phyloP scores from a whole-genome alignment of 176 grass and related monocot species.

The Poa pratensis region DNA sequence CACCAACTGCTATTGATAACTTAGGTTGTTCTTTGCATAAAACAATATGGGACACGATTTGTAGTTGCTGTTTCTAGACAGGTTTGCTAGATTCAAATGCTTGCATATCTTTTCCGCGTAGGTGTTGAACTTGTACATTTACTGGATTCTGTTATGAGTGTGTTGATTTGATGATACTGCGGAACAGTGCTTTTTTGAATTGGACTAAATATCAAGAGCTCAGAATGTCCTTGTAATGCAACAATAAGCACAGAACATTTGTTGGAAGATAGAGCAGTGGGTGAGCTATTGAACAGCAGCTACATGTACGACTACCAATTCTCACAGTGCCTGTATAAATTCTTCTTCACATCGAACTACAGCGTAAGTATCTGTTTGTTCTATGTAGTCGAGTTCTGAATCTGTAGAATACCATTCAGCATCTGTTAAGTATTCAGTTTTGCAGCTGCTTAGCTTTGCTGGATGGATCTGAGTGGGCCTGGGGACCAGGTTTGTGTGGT shows the following conservation, averaged over 20 bases:
- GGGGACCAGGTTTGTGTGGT: conserved; percentile 48
- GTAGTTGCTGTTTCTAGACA: not conserved
- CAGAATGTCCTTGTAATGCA: not conserved
- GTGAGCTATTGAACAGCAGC: not conserved
- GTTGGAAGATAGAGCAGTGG: not conserved
- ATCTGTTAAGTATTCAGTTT: not conserved
- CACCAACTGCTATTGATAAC: not conserved
- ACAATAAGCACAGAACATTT: not conserved
- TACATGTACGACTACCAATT: not conserved
- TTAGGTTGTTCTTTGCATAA: not conserved
- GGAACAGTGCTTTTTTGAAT: not conserved
- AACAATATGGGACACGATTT: not conserved
- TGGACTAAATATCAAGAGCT: not conserved
- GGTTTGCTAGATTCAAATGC: not conserved
- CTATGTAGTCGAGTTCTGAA: not conserved
- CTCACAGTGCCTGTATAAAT: not conserved
- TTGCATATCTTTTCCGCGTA: not conserved
- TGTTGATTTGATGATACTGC: not conserved
- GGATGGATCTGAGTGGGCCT: conserved; percentile 36
- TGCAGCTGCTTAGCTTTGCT: not conserved
- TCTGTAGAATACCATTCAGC: not conserved
- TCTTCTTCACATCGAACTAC: not conserved
- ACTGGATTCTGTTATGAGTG: not conserved
- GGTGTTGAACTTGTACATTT: not conserved
- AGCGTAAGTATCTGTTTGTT: not conserved